Conservation (phyloP, 768 basidiomycete species). For the Rhodosporidiobolus sp. region DNA sequence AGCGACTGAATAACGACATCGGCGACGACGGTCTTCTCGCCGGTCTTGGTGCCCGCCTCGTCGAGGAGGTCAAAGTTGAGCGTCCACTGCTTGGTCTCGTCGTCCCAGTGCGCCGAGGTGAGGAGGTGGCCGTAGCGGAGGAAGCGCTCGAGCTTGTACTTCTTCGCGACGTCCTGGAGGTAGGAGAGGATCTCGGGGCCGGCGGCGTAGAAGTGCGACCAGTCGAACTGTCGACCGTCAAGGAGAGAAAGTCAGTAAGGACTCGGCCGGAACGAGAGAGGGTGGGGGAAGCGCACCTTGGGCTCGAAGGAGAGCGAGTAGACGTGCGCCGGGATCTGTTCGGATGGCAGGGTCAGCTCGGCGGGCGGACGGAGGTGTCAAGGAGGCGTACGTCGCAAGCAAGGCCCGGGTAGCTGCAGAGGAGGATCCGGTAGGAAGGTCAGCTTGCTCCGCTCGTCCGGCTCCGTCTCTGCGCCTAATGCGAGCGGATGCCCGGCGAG, state of each 20-base stretch:
- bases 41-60: conserved; percentile 48
- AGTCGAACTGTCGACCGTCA: conserved; percentile 19
- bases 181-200: conserved; percentile 59
- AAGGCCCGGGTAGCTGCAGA: conserved; percentile 31
- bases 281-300: conserved; percentile 10
- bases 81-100: conserved; percentile 59
- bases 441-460: neutral
- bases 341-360: too few relatives aligned
- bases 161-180: conserved; percentile 49
- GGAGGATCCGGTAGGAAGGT: neutral
- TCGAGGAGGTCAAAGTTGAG: conserved; percentile 48
- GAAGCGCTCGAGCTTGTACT: conserved; percentile 41
- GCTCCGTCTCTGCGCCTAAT: too few relatives aligned
- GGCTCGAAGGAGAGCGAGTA: conserved; percentile 37
- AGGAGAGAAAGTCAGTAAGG: neutral
- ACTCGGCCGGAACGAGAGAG: neutral
- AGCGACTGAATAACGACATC: conserved; percentile 62
- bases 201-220: conserved; percentile 33
- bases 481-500: too few relatives aligned
- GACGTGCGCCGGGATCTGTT: conserved; percentile 38
- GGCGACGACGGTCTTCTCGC: conserved; percentile 55
- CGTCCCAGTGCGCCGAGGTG: conserved; percentile 56
- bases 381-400: conserved; percentile 28
- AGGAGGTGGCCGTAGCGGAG: conserved; percentile 33
- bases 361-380: neutral